Evolutionary conservation across 768 basidiomycete genomes (phyloP), one percentile per base, ranked within the genome.

Genomic region (Rhodotorula babjevae): DNA sequence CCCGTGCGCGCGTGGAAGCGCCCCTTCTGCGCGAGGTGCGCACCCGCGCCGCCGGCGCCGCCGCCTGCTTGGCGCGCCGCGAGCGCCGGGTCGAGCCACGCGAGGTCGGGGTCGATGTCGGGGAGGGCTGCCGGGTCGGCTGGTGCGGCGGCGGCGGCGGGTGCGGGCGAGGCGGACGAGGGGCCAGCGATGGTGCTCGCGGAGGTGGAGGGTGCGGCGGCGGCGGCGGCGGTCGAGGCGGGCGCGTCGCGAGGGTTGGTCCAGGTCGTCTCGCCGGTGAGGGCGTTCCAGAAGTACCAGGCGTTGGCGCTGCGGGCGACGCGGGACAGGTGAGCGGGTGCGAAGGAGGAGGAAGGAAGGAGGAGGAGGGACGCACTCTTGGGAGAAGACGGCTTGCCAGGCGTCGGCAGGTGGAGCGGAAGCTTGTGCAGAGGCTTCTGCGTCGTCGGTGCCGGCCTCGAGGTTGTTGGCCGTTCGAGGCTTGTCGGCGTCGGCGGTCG

Each of bases 61-160:
- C 44, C 55, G 31, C 1, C 59, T 29, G 25, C 46, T 36, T 29
- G 8, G 9, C 55, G n/a, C 36, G 25, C 56, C 10, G 56, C 16
- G 1, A 62, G 50, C 1, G 64, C 61, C 2, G 74, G 74, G 50
- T 75, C 74, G 31, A 75, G 61, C 67, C 63, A 75, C 4, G 69
- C 74, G 23, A 75, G 64, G 9, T 75, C 74, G 16, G 74, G 74
- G 53, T 75, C 74, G 47, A 75, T 75, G 27, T 49, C 66, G n/a
- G 67, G 71, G 11, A 68, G 53, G 23, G 18, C 50, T 21, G 36
- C 21, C 6, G 29, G 36, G 50, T 52, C 59, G 0, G 21, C 33
- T 15, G 33, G 23, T 14, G 33, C 19, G 42, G 56, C 56, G 33
- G 14, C 33, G 52, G 60, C 23, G 16, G 33, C 4, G 36, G 52